Evolutionary conservation across 768 basidiomycete genomes (phyloP), one percentile per base, ranked within the genome.

Genomic region (Phanerochaete sordida): DNA sequence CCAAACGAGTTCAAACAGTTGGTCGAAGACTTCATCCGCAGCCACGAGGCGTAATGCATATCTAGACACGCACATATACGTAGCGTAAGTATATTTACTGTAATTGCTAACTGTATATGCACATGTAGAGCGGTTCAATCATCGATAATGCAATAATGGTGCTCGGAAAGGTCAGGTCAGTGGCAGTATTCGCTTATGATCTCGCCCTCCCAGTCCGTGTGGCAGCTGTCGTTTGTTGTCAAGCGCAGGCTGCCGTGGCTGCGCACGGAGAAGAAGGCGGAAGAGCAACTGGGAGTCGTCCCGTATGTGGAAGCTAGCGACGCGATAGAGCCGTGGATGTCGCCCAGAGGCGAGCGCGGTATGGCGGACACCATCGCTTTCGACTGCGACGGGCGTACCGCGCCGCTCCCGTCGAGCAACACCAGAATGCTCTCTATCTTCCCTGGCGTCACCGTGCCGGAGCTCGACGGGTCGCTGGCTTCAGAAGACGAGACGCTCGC

Each of bases 1-100:
- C 85, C 85, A 4, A 79, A 80, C 35, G 85, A 86, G 61, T 87
- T 86, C 72, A 78, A 73, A 68, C 66, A 68, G 13, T 54, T 75
- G 44, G 69, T 76, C 12, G 65, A 66, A 16, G 66, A 71, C 62
- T 74, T 74, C 62, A 61, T 74, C 56, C 63, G 67, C 23, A 64
- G 60, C 49, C 66, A 72, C 67, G 48, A 54, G 37, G 26, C 33
- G 39, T 1, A 21, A 37, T 33, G 23, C 2, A 28, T 16, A 54
- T 24, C 23, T 54, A 54, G 33, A 15, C n/a, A n/a, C 30, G 26
- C 46, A 47, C 48, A 49, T 28, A 47, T 27, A 35, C 33, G 24
- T 54, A 39, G n/a, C n/a, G n/a, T n/a, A n/a, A n/a, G n/a, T n/a
- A n/a, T n/a, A n/a, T n/a, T n/a, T n/a, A n/a, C n/a, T n/a, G n/a